phyloP scores from a whole-genome alignment of 1,284 basidiomycete species.

The Tilletia indica region DNA sequence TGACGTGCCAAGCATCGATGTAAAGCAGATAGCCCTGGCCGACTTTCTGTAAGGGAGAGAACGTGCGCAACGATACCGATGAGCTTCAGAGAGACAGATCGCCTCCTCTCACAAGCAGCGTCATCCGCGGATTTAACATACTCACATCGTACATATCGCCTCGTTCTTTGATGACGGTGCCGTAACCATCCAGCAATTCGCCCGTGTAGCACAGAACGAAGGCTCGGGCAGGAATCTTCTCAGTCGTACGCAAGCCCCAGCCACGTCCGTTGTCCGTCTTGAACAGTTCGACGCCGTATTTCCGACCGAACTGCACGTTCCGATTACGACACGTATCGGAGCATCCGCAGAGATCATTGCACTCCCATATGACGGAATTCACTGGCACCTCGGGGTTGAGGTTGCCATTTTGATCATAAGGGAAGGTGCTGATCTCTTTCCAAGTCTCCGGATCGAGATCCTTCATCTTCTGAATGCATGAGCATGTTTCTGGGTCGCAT shows the following conservation, averaged over 20 bases:
- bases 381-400: slow-evolving; percentile 13
- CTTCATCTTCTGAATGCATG: slow-evolving; percentile 23
- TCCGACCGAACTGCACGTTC: slow-evolving; percentile 78
- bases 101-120: too few relatives aligned
- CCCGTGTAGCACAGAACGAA: slow-evolving; percentile 83
- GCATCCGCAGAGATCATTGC: slow-evolving; percentile 77
- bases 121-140: too few relatives aligned
- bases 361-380: slow-evolving; percentile 74
- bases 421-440: not conserved
- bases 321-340: slow-evolving; percentile 76
- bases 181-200: slow-evolving; percentile 71
- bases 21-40: slow-evolving; percentile 82
- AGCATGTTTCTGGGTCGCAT: slow-evolving; percentile 38
- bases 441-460: not conserved
- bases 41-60: slow-evolving; percentile 56
- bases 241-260: slow-evolving; percentile 55
- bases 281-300: slow-evolving; percentile 54
- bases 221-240: slow-evolving; percentile 60
- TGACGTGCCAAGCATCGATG: slow-evolving; percentile 62
- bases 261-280: slow-evolving; percentile 66
- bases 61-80: too few relatives aligned
- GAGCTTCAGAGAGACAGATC: too few relatives aligned
- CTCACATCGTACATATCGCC: slow-evolving; percentile 64
- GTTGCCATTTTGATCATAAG: slow-evolving; percentile 29
- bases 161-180: slow-evolving; percentile 63